phyloP scores from a whole-genome alignment of 1,284 basidiomycete genomes.

The Rhodotorula glutinis region DNA sequence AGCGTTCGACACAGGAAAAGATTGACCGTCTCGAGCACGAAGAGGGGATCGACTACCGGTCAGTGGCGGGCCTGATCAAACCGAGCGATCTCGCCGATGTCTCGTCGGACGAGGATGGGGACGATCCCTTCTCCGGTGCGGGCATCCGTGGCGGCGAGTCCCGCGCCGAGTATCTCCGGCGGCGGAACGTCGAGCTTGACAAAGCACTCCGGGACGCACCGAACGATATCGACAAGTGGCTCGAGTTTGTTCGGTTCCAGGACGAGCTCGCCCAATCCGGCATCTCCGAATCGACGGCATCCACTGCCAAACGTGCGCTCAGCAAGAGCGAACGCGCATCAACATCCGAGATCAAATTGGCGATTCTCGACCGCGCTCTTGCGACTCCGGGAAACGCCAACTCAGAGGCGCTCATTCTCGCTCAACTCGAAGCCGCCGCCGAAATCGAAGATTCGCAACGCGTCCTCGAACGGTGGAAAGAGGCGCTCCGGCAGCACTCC shows the following conservation, averaged over 20 bases:
- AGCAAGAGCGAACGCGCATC: slow-evolving; percentile 56
- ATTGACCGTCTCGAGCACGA: slow-evolving; percentile 41
- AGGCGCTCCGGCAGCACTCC: slow-evolving; percentile 49
- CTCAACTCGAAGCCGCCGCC: slow-evolving; percentile 68
- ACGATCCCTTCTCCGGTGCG: slow-evolving; percentile 31
- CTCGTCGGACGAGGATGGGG: slow-evolving; percentile 20
- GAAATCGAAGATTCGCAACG: slow-evolving; percentile 53
- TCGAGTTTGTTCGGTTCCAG: slow-evolving; percentile 57
- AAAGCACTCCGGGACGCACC: slow-evolving; percentile 57
- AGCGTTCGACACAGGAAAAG: slow-evolving; percentile 19
- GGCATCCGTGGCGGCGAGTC: slow-evolving; percentile 40
- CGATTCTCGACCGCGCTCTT: slow-evolving; percentile 65
- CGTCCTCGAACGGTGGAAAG: slow-evolving; percentile 66
- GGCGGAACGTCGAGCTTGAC: slow-evolving; percentile 59
- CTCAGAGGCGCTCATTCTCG: slow-evolving; percentile 59
- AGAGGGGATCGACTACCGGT: slow-evolving; percentile 42
- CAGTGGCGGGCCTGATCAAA: slow-evolving; percentile 38
- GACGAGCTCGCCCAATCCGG: slow-evolving; percentile 33
- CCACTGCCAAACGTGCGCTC: slow-evolving; percentile 55
- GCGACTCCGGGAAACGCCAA: slow-evolving; percentile 56
- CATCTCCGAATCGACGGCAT: slow-evolving; percentile 53
- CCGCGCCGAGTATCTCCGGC: slow-evolving; percentile 59
- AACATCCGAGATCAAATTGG: slow-evolving; percentile 59
- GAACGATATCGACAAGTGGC: slow-evolving; percentile 59
- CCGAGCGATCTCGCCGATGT: slow-evolving; percentile 23